Conservation (phyloP, 768 basidiomycete species). For the Leccinum boreale region DNA sequence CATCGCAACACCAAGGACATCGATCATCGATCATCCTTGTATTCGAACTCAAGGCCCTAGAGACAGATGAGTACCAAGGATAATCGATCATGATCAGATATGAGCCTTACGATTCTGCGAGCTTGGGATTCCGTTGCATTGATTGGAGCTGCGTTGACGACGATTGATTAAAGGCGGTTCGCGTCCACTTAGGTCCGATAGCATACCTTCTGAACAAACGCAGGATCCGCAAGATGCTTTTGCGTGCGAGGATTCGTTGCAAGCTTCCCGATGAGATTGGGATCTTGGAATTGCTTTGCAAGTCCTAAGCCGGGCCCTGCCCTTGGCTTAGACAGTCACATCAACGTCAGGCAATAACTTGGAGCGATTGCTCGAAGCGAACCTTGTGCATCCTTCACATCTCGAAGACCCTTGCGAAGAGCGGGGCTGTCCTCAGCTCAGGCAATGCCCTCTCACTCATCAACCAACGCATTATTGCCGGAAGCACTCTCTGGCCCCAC, state of each 20-base stretch:
- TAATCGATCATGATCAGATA: background rate
- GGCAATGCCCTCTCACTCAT: too few relatives aligned
- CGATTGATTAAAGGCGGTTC: background rate
- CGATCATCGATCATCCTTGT: slow-evolving; percentile 94
- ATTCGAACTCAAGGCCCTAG: slow-evolving; percentile 61
- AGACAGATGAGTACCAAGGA: slow-evolving; percentile 8
- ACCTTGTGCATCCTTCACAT: slow-evolving; percentile 86
- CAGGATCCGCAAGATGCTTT: slow-evolving; percentile 78
- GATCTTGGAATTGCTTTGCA: slow-evolving; percentile 78
- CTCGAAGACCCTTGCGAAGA: slow-evolving; percentile 82
- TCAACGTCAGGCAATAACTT: slow-evolving; percentile 1
- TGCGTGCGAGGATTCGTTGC: slow-evolving; percentile 83
- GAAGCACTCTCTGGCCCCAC: too few relatives aligned
- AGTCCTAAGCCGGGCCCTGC: slow-evolving; percentile 53
- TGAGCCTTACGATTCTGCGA: slow-evolving; percentile 53
- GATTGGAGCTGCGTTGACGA: slow-evolving; percentile 46
- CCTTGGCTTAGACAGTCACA: slow-evolving; percentile 29
- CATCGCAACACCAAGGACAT: slow-evolving; percentile 89
- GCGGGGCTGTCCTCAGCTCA: slow-evolving; percentile 71
- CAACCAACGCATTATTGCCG: too few relatives aligned
- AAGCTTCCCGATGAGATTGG: slow-evolving; percentile 77
- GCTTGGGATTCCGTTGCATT: slow-evolving; percentile 64
- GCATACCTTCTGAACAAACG: slow-evolving; percentile 68
- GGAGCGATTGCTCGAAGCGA: slow-evolving; percentile 10
- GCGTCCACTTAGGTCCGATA: background rate